Evolutionary conservation across 2,329 filamentous ascomycete genomes (phyloP).

Genomic region (Furcasterigmium furcatum): DNA sequence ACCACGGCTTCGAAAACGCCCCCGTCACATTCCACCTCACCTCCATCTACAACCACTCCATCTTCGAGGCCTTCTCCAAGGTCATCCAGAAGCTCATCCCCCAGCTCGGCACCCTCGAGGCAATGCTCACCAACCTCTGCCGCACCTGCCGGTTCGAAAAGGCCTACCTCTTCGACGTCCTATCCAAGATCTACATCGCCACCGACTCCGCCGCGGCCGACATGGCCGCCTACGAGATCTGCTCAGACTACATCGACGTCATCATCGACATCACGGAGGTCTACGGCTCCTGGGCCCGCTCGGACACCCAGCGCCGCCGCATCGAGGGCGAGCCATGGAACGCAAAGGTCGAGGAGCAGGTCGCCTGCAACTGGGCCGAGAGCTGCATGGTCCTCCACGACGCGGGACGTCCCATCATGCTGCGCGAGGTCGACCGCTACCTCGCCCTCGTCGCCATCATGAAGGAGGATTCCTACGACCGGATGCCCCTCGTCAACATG

Average conservation of each 20-base stretch:
- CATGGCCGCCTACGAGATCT: constrained; percentile 96
- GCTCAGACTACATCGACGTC: constrained; percentile 97
- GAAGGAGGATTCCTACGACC: constrained; percentile 80
- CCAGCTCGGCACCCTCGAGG: constrained; percentile 86
- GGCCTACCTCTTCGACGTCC: constrained; percentile 94
- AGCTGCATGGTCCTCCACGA: constrained; percentile 66
- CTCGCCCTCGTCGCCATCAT: constrained; percentile 82
- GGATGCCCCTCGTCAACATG: constrained; percentile 82
- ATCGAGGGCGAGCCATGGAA: constrained; percentile 61
- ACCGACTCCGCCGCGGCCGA: constrained; percentile 92
- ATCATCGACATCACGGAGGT: constrained; percentile 97
- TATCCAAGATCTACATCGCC: constrained; percentile 98
- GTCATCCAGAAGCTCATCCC: constrained; percentile 98
- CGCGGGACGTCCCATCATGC: constrained; percentile 60
- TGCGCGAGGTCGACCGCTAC: constrained; percentile 70
- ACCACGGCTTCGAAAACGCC: constrained; percentile 89
- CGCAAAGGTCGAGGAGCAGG: constrained; percentile 61
- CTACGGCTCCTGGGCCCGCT: constrained; percentile 72
- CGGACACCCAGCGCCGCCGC: constrained; percentile 48
- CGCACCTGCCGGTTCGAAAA: constrained; percentile 95
- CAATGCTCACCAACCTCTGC: constrained; percentile 89
- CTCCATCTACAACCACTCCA: constrained; percentile 97
- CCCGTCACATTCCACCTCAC: constrained; percentile 95
- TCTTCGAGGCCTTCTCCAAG: constrained; percentile 97
- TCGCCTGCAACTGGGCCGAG: constrained; percentile 63